These are phyloP conservation scores for Cucumis melo DNA, from an alignment of 306 rosid species.

Conservation along the genomic window DNA sequence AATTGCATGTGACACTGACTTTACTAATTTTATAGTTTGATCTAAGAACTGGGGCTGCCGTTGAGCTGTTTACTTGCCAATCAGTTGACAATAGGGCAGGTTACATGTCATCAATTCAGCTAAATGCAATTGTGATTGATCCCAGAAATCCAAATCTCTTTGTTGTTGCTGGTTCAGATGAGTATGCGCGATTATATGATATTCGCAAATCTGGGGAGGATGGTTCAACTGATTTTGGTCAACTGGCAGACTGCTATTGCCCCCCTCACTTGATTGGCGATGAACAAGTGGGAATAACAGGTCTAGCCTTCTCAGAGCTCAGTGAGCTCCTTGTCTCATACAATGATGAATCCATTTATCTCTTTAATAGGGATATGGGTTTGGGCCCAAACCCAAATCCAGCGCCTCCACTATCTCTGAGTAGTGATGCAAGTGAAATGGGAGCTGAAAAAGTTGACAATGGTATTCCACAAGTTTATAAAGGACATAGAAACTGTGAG, in stretches of 20 bases:
- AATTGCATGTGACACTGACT: constrained; percentile 14
- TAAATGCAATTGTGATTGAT: constrained; percentile 86
- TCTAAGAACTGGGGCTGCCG: constrained; percentile 56
- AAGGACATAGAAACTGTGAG: constrained; percentile 68
- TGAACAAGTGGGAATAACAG: constrained; percentile 64
- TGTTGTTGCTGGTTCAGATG: constrained; percentile 75
- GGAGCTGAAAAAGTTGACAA: constrained; percentile 31
- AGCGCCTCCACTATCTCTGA: constrained; percentile 25
- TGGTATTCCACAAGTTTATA: constrained; percentile 54
- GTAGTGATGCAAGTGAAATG: constrained; percentile 47
- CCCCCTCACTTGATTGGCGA: constrained; percentile 61
- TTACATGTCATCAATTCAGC: constrained; percentile 30
- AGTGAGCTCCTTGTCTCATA: constrained; percentile 88
- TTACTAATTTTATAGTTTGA: constrained; percentile 56
- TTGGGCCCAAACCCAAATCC: constrained; percentile 50
- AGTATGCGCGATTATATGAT: constrained; percentile 70
- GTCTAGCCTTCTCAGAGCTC: constrained; percentile 90
- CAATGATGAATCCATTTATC: constrained; percentile 65
- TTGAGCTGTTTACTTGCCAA: constrained; percentile 69
- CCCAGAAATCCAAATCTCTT: constrained; percentile 92
- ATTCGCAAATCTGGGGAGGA: constrained; percentile 73
- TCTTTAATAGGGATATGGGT: constrained; percentile 77
- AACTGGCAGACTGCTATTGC: constrained; percentile 56
- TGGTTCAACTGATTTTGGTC: constrained; percentile 60
- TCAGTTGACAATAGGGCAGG: constrained; percentile 33